Conservation (phyloP, 2,329 filamentous ascomycete genomes). For the Diaporthe velutina region DNA sequence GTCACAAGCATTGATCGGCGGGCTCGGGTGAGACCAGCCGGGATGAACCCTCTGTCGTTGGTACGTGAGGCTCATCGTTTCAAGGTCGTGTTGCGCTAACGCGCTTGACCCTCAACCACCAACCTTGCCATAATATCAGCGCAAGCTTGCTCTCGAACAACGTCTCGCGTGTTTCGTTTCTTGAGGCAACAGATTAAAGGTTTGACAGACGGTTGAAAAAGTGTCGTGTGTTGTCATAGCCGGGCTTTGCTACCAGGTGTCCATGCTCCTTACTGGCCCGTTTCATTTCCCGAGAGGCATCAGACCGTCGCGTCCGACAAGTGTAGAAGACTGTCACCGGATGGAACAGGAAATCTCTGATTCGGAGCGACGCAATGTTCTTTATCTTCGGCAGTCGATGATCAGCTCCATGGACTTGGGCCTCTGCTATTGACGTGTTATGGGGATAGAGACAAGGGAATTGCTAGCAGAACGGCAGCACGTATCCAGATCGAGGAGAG, state of each 20-base stretch:
- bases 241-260: background rate
- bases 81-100: background rate
- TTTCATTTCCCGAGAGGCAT: background rate
- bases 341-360: background rate
- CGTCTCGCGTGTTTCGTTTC: constrained; percentile 18
- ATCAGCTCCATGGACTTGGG: background rate
- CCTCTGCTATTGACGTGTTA: background rate
- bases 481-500: background rate
- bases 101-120: background rate
- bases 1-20: constrained; percentile 28
- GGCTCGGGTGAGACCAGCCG: background rate
- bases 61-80: constrained; percentile 14
- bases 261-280: background rate
- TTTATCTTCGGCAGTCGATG: background rate
- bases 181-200: background rate
- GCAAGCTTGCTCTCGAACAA: background rate
- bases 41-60: constrained; percentile 12
- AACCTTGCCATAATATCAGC: constrained; percentile 10
- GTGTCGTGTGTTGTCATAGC: background rate
- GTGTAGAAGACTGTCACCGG: background rate
- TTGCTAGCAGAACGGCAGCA: background rate
- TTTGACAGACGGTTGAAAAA: background rate
- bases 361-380: background rate
- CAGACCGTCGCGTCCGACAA: background rate
- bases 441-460: background rate